phyloP scores from a whole-genome alignment of 352 stramenopile species.

The Pelagophyceae sp. region DNA sequence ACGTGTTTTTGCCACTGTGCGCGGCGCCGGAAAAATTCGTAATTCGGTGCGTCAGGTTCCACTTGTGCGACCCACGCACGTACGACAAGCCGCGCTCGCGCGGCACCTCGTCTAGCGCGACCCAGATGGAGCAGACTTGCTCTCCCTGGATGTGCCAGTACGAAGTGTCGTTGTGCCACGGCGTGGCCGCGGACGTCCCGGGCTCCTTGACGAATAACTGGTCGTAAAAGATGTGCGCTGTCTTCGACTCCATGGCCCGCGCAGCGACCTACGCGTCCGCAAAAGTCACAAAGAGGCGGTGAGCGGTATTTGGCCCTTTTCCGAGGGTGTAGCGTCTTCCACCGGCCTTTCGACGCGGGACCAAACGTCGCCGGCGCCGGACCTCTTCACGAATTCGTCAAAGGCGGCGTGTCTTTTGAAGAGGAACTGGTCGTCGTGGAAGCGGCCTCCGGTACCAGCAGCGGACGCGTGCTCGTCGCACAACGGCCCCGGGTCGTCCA shows the following conservation, averaged over 20 bases:
- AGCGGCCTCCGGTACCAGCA: background rate
- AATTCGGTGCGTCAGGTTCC: background rate
- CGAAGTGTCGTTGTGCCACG: slow-evolving; percentile 19
- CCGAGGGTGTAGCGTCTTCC: no score
- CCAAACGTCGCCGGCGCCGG: background rate
- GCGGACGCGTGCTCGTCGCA: slow-evolving; percentile 16
- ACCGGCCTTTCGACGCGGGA: no score
- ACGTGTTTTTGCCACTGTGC: slow-evolving; percentile 3
- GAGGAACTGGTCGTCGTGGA: slow-evolving; percentile 22
- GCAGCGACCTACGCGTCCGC: no score
- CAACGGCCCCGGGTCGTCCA: background rate
- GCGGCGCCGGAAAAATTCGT: slow-evolving; percentile 14
- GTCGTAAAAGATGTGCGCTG: slow-evolving; percentile 15
- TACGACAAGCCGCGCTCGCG: background rate
- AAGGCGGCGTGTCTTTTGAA: background rate
- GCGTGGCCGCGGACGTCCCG: slow-evolving; percentile 6
- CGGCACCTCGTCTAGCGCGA: slow-evolving; percentile 9
- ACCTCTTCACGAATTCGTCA: background rate
- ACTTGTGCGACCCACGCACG: background rate
- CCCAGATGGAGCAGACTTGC: slow-evolving; percentile 1
- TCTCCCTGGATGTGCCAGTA: slow-evolving; percentile 9
- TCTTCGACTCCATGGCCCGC: slow-evolving; percentile 7
- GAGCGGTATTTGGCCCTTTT: no score
- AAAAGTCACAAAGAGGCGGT: no score
- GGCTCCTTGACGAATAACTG: slow-evolving; percentile 21